phyloP scores from a whole-genome alignment of 2,329 filamentous ascomycete species.

The Camillea tinctor region DNA sequence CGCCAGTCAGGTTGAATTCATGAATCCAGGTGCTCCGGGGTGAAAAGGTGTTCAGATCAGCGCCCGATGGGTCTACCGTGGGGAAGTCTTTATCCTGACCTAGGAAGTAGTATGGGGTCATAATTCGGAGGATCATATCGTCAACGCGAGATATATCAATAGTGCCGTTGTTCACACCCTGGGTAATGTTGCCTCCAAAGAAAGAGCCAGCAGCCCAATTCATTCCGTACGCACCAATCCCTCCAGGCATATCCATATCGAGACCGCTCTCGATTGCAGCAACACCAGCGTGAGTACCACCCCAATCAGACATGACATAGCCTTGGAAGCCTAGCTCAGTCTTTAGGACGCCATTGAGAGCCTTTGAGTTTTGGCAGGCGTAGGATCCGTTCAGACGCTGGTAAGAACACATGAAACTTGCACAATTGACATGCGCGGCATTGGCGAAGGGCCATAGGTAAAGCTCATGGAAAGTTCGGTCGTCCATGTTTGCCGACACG shows the following conservation, averaged over 20 bases:
- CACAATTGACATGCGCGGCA: conserved; percentile 27
- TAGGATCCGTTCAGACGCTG: conserved; percentile 48
- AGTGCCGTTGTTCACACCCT: conserved; percentile 48
- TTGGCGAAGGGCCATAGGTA: conserved; percentile 47
- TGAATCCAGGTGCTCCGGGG: conserved; percentile 46
- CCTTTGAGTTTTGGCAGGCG: conserved; percentile 46
- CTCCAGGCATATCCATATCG: conserved; percentile 49
- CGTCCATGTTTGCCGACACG: conserved; percentile 47
- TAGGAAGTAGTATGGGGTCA: conserved; percentile 51
- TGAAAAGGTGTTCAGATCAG: conserved; percentile 48
- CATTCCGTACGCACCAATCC: conserved; percentile 33
- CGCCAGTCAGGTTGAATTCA: conserved; percentile 45
- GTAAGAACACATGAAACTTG: conserved; percentile 44
- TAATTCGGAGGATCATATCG: conserved; percentile 53
- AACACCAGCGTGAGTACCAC: conserved; percentile 35
- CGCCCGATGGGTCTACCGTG: conserved; percentile 42
- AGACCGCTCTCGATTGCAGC: conserved; percentile 38
- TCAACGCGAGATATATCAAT: conserved; percentile 41
- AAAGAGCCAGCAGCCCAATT: conserved; percentile 24
- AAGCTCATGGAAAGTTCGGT: conserved; percentile 54
- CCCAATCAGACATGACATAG: conserved; percentile 42
- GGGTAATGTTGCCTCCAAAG: conserved; percentile 46
- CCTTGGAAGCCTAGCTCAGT: conserved; percentile 50
- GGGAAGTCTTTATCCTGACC: conserved; percentile 49
- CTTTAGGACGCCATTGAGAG: conserved; percentile 37